Percentiles rank a stretch among this genome's conserved stretches.
These are phyloP conservation scores for Boletus vermiculosoides DNA, from an alignment of 768 basidiomycete species.

Conservation along the genomic window DNA sequence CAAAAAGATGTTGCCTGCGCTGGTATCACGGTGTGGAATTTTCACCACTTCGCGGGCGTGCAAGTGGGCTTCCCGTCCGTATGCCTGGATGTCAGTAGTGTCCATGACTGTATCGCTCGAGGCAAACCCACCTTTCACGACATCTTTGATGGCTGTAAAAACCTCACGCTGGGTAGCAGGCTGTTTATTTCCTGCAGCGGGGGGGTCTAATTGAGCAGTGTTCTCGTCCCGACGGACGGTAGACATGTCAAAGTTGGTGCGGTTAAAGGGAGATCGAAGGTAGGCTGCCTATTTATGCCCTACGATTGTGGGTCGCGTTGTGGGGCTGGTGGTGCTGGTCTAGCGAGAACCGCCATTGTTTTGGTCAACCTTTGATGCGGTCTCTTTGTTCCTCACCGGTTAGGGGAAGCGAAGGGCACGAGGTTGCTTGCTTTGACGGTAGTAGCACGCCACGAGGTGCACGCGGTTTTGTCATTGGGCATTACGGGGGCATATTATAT, in stretches of 20 bases:
- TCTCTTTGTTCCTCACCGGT: slow-evolving; percentile 40
- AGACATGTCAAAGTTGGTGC: background rate
- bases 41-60: background rate
- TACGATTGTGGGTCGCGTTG: background rate
- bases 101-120: background rate
- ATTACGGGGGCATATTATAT: background rate
- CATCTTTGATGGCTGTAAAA: background rate
- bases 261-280: background rate
- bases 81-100: background rate
- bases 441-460: background rate
- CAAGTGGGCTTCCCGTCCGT: background rate
- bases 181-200: background rate
- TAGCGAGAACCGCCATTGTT: background rate
- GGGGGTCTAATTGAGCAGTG: background rate
- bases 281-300: background rate
- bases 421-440: background rate
- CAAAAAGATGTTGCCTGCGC: background rate
- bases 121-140: background rate
- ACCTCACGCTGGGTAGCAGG: background rate
- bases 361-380: background rate
- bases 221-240: background rate
- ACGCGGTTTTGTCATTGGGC: background rate
- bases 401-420: background rate
- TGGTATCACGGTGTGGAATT: background rate
- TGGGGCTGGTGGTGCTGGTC: background rate